Evolutionary conservation across 345 rosid genomes (phyloP), one percentile per base, ranked within the genome.

Genomic region (Anacardium occidentale): DNA sequence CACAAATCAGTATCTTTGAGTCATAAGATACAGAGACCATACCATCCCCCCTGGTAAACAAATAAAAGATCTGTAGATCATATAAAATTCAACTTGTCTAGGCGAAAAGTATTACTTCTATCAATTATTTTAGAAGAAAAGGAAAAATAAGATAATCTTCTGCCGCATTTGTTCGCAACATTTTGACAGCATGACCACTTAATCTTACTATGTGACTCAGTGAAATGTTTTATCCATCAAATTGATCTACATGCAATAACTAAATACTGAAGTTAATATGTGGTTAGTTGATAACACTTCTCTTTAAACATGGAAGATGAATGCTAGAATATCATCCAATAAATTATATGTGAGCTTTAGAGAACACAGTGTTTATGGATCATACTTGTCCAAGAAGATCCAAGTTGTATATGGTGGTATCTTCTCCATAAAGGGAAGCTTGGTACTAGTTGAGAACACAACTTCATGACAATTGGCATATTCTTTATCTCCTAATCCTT

Each of bases 321-420:
- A 18, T 59, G 61, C 56, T 60, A 54, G 61, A 68, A 68, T 40
- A 68, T 65, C 34, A 61, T 50, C 24, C 71, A 63, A 21, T 50
- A 76, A 25, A 53, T 21, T 56, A 37, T 47, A 76, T 15, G 22
- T 52, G 15, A 53, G 40, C 18, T 55, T 15, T 48, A 50, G 56
- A 34, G n/a, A 45, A 51, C 42, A 68, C 56, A 50, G 18, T 50
- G 18, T 5, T 64, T 32, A n/a, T 22, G 47, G 32, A 68, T 53
- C 83, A 66, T 87, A 87, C 99, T 88, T 95, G 79, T 92, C 96
- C 93, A 95, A 81, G 80, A 92, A 95, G 47, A 95, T 89, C 99
- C 99, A 95, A 50, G 96, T 85, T 44, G 99, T 92, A 80, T 95
- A 95, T 7, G 93, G 90, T 5, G 99, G 98, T 77, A 92, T 85